phyloP scores from a whole-genome alignment of 1,284 basidiomycete genomes.

The Crucibulum parvulum region DNA sequence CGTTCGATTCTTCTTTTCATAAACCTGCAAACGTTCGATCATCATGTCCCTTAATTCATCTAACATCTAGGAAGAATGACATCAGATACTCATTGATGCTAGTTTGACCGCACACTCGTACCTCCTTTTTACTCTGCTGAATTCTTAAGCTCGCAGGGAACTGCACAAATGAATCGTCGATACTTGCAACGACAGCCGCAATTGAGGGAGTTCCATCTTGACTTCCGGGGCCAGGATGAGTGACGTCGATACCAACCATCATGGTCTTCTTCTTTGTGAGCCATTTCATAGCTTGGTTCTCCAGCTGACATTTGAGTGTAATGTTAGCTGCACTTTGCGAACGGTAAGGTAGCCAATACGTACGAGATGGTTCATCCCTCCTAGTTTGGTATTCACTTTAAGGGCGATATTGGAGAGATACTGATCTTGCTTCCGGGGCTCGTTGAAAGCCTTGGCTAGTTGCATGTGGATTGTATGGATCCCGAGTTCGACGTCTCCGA shows the following conservation, averaged over 20 bases:
- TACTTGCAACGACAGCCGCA: constrained; percentile 77
- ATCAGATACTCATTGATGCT: not conserved
- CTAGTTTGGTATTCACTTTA: constrained; percentile 79
- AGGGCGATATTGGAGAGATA: constrained; percentile 79
- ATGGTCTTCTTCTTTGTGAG: constrained; percentile 71
- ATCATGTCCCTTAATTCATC: constrained; percentile 71
- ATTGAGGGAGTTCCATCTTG: constrained; percentile 74
- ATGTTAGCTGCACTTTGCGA: not conserved
- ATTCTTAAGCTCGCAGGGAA: constrained; percentile 74
- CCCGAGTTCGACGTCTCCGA: constrained; percentile 72
- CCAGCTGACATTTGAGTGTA: constrained; percentile 45
- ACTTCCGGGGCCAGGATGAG: constrained; percentile 68
- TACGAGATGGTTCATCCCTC: constrained; percentile 75
- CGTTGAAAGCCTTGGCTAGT: constrained; percentile 61
- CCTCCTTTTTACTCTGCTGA: constrained; percentile 72
- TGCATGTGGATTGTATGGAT: constrained; percentile 75
- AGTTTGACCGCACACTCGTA: constrained; percentile 27
- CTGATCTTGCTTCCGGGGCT: constrained; percentile 66
- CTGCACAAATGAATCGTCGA: constrained; percentile 70
- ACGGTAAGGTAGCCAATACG: constrained; percentile 3
- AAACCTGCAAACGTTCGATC: constrained; percentile 67
- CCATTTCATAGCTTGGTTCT: constrained; percentile 63
- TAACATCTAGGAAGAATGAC: constrained; percentile 59
- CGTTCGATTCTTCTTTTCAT: constrained; percentile 54
- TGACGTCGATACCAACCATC: constrained; percentile 84